Base-by-base conservation (phyloP, 2,329 filamentous ascomycete species). In the Botrytis pseudocinerea region DNA sequence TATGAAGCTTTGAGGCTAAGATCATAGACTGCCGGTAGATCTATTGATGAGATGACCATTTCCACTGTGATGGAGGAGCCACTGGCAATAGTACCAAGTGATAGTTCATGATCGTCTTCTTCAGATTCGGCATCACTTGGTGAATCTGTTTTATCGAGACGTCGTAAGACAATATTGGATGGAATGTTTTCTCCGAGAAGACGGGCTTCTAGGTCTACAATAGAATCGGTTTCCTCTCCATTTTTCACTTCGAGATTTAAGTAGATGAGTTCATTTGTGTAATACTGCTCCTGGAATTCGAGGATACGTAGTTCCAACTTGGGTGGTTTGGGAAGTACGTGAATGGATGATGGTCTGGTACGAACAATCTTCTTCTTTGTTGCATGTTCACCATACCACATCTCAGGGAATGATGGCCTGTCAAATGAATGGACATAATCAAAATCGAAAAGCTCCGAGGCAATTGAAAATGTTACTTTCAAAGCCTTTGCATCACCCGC, bases 241-340 rank as follows among this genome's bases (percentile, higher is more conserved):
- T 99, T 99, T 73, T 90, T 79, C 4, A 98, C 84, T 61, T 91
- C 88, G 57, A 98, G 85, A 0, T 87, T 83, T 35, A 98, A 81
- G 10, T 84, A 84, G 42, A 98, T 88, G 0, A 84, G 82, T 83
- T 99, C 96, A 78, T 97, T 92, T 1, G 92, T 93, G 80, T 97
- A 98, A 81, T 95, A 97, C 71, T 94, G 91, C 20, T 89, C 86
- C 73, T 87, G 85, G 12, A 91, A 82, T 59, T 89, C 87, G 2
- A 88, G 84, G 16, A 93, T 83, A 40, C 84, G 87, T 63, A 99
- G 89, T 77, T 93, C 90, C 84, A 99, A 90, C 82, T 98, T 98
- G 0, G 96, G 96, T 42, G 95, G 96, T 76, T 97, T 93, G 1
- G 96, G 95, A 71, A 94, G 86, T 38, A 99, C 90, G 72, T 89